A percentile compares a stretch with the other conserved stretches of the same genome.
These are phyloP conservation scores for Fraxinus dipetala DNA, from an alignment of 305 asterid species.

Conservation along the genomic window DNA sequence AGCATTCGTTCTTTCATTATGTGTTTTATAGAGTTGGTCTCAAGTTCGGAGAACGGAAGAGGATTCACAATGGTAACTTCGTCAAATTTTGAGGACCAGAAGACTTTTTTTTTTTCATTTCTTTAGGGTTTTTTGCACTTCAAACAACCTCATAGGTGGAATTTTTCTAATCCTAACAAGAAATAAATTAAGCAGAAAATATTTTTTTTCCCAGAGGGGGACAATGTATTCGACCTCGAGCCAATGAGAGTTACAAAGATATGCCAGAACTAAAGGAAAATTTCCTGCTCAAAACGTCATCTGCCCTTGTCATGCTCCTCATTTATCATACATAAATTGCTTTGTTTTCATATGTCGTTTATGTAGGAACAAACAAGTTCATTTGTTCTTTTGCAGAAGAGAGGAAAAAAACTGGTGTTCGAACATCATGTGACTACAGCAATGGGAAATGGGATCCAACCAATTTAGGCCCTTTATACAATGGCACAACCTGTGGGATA, in stretches of 20 bases:
- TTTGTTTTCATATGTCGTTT: neutral
- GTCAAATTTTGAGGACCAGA: neutral
- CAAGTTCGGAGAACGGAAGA: neutral
- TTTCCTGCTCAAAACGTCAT: neutral
- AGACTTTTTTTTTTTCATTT: neutral
- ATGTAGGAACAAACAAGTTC: neutral
- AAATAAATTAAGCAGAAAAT: neutral
- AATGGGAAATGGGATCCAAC: conserved; percentile 59
- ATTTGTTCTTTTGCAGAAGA: conserved; percentile 29
- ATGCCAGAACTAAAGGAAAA: neutral
- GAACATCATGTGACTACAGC: conserved; percentile 53
- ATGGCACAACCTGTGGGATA: conserved; percentile 60
- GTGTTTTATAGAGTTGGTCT: neutral
- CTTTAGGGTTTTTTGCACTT: neutral
- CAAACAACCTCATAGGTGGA: neutral
- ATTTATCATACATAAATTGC: neutral
- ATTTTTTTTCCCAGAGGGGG: neutral
- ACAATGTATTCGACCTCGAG: neutral
- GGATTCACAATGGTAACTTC: neutral
- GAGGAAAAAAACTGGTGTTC: neutral
- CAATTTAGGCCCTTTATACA: conserved; percentile 50
- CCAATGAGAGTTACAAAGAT: too few relatives aligned
- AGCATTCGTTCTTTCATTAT: neutral
- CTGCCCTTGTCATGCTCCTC: neutral
- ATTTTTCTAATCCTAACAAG: neutral